Conservation (phyloP, 225 moss, liverwort and hornwort species). For the Climacium dendroides region DNA sequence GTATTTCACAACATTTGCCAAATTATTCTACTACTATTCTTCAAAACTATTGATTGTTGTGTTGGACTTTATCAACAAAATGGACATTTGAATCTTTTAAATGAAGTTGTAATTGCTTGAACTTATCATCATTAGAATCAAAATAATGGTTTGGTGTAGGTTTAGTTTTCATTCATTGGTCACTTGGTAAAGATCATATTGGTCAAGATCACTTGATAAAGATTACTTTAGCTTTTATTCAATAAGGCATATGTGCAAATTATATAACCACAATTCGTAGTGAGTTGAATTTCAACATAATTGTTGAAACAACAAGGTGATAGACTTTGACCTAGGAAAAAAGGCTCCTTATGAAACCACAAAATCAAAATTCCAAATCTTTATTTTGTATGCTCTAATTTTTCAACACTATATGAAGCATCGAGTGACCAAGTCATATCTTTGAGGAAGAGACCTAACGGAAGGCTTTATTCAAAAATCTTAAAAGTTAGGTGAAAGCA, state of each 20-base stretch:
- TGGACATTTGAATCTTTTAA: not conserved
- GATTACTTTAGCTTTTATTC: too few species aligned
- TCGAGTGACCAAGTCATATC: too few species aligned
- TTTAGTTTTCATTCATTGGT: not conserved
- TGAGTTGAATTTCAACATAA: not conserved
- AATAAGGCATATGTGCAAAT: not conserved
- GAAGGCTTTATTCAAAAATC: too few species aligned
- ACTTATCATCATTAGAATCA: not conserved
- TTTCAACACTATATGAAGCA: not conserved
- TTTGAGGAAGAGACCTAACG: too few species aligned
- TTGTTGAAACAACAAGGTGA: not conserved
- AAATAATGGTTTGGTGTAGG: not conserved
- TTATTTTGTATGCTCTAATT: not conserved
- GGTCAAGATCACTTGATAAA: not conserved
- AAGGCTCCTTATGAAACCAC: not conserved
- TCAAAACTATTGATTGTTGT: not conserved
- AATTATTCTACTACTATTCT: not conserved
- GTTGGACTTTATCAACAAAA: accelerated
- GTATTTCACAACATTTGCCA: not conserved
- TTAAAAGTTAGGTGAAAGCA: too few species aligned
- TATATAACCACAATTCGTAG: not conserved
- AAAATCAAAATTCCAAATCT: not conserved
- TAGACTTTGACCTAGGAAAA: accelerated
- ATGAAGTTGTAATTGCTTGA: not conserved
- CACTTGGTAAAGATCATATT: not conserved